phyloP scores from a whole-genome alignment of 768 basidiomycete genomes.

The Suillus luteus region DNA sequence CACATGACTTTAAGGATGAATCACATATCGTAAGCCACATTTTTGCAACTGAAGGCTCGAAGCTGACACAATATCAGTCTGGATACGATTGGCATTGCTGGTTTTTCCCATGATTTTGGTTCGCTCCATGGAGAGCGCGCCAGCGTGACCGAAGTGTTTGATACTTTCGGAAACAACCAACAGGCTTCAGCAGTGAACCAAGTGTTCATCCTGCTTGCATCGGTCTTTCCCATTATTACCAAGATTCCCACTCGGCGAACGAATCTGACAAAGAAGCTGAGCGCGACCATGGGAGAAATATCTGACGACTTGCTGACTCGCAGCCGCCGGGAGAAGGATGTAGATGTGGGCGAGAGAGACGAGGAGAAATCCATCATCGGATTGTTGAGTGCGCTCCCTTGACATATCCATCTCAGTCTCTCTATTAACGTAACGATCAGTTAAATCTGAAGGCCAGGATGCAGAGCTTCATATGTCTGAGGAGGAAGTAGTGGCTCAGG shows the following conservation, averaged over 20 bases:
- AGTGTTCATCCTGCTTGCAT: conserved; percentile 39
- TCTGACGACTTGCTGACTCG: conserved; percentile 42
- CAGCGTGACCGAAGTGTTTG: conserved; percentile 30
- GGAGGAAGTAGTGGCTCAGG: conserved; percentile 31
- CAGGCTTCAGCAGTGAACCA: conserved; percentile 23
- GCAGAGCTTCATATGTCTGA: conserved; percentile 26
- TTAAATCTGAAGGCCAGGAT: conserved; percentile 37
- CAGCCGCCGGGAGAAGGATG: conserved; percentile 36
- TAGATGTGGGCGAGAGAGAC: conserved; percentile 20
- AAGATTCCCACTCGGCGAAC: conserved; percentile 39
- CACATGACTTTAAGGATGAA: conserved; percentile 41
- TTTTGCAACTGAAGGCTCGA: no score
- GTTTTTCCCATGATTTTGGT: conserved; percentile 49
- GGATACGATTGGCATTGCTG: conserved; percentile 47
- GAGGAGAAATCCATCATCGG: conserved; percentile 31
- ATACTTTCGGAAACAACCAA: conserved; percentile 24
- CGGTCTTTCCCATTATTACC: conserved; percentile 38
- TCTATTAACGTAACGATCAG: conserved; percentile 19
- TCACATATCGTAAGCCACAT: conserved; percentile 39
- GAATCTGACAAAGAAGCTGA: conserved; percentile 33
- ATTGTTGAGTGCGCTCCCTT: conserved; percentile 21
- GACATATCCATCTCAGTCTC: conserved; percentile 19
- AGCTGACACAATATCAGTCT: conserved; percentile 27
- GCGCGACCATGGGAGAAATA: conserved; percentile 39
- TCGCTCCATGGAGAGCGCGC: conserved; percentile 38